Evolutionary conservation across 345 rosid species (phyloP), one percentile per base, ranked within the genome.

Genomic region (Isatis tinctoria): DNA sequence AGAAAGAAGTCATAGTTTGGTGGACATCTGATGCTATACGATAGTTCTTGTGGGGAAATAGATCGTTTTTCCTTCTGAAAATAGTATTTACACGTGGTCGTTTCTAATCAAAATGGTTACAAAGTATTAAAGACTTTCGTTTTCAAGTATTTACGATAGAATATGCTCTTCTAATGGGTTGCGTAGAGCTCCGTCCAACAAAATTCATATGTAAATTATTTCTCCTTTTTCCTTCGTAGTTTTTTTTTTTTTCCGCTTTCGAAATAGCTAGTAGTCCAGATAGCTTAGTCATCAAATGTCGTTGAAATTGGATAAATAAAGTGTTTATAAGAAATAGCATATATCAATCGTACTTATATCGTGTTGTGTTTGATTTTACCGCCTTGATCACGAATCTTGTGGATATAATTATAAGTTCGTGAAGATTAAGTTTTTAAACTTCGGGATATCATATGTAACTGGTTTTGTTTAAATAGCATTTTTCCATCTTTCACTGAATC

Each of bases 131-230:
- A 37, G 60, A 32, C 58, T 9, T 41, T 69, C 70, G 64, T 43
- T 75, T 52, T 75, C 79, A 60, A 56, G 79, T 53, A 61, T 69
- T 60, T 69, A 53, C 58, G 74, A 62, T 69, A 28, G 44, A 45
- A 63, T 76, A 76, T 63, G 66, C 75, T 47, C 13, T 44, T 70
- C 45, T 22, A 4, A 45, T 45, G 44, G 52, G 18, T 76, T 56
- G 79, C 80, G 75, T 70, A 44, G 3, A 54, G 53, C 36, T 63
- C 45, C 70, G 57, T 41, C 74, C 69, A 61, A 63, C 35, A 49
- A 67, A 36, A 67, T 14, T 35, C 27, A 13, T 26, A 65, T 17
- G 49, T 40, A 40, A 13, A 20, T 5, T 18, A 60, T 4, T 11
- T 36, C 3, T 28, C 37, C 2, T 13, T 53, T 26, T 13, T 32